Base-by-base conservation (phyloP, 2,329 filamentous ascomycete species). In the Botryotinia calthae region DNA sequence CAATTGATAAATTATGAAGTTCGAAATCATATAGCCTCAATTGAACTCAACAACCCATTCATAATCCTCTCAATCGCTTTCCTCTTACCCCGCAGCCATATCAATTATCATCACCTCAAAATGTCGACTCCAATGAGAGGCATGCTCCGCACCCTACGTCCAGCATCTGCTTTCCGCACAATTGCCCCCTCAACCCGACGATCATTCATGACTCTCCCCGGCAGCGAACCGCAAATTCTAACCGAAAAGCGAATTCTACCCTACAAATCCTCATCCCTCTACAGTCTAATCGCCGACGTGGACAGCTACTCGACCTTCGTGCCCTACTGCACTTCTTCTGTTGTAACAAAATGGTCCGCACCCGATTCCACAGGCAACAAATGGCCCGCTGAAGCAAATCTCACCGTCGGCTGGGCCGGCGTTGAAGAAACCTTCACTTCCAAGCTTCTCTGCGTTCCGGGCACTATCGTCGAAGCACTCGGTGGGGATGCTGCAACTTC, bases 251-350 rank as follows among this genome's bases (percentile, higher is more conserved):
- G 94, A 74, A 91, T 87, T 6, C 90, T 98, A 22, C 92, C 93
- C 22, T 97, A 97, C 85, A 84, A 90, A 0, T 85, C 89, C 46
- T 79, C 82, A 7, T 85, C 89, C 1, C 90, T 99, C 77, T 99
- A 96, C 88, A 86, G 86, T 77, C 87, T 98, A 71, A 95, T 99
- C 82, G 90, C 94, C 83, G 94, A 98, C 82, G 90, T 99, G 76
- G 89, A 93, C 82, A 89, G 89, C 75, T 99, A 99, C 87, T 85
- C 87, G 54, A 82, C 85, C 76, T 99, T 98, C 86, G 89, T 99
- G n/a, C 96, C 96, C 18, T 98, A 97, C 87, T 97, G 95, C 84
- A 87, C 89, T 61, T 86, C 85, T 63, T 95, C 93, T 54, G 87
- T 86, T 74, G 94, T 98, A 58, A 97, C 94, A 1, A 85, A 86